Base-by-base conservation (phyloP, 2,329 filamentous ascomycete species). In the Pseudopithomyces chartarum region DNA sequence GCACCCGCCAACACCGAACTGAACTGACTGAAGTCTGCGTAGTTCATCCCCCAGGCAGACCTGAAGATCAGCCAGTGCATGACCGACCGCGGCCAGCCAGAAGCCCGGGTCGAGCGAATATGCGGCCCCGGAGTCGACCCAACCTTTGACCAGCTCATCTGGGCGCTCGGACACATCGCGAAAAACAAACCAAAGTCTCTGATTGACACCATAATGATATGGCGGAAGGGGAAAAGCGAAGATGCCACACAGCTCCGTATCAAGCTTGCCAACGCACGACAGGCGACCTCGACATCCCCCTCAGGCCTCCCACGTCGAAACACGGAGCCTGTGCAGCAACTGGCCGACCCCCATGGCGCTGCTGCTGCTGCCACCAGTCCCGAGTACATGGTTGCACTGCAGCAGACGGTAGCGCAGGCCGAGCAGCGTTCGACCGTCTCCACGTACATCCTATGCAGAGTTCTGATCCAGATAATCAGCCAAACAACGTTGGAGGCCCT, bases 171-270 rank as follows among this genome's bases (percentile, higher is more conserved):
- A 3, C 94, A 98, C 73, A 97, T 99, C 69, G 92, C 94, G 52
- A 90, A 92, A 57, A 90, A 93, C 64, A 96, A 96, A 71, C 96
- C 96, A 5, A 98, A 96, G 73, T 91, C 92, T 5, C 79, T 99
- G 50, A 97, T 99, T 68, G 95, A 99, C 76, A 93, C 91, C 19
- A 92, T 99, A 75, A 99, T 99, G 91, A 85, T 96, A 32, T 99
- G 95, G 95, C 88, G 95, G 54, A 98, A 97, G 76, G 91, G 87
- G 62, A 98, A 98, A 79, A 96, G 92, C 62, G 94, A 98, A 76
- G 87, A 90, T 20, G 92, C 93, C 26, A 75, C 76, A 43, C 69
- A 67, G 29, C 67, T 73, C 40, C 68, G 73, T 15, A 56, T 64
- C 4, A 69, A 70, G 58, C 57, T 76, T 34, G 69, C 67, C 45